Evolutionary conservation across 768 basidiomycete genomes (phyloP), one percentile per base, ranked within the genome.

Genomic region (Phanerochaete carnosa): DNA sequence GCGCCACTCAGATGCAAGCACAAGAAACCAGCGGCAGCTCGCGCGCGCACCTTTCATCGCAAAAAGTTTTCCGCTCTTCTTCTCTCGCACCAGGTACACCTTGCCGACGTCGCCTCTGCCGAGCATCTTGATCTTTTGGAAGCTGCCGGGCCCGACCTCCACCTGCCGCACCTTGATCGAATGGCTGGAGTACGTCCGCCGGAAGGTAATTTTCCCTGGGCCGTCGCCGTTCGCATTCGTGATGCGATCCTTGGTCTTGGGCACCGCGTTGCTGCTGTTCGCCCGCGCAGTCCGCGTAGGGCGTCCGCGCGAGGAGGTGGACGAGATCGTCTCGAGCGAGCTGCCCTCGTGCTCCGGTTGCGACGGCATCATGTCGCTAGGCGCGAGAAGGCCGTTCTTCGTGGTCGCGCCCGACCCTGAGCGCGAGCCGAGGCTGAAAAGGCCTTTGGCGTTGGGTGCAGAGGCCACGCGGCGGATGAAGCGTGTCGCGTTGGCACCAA

Each of bases 31-130:
- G 37, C 63, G 61, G n/a, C n/a, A n/a, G n/a, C n/a, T n/a, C 65
- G 52, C 62, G 66, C 63, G 73, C 83, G 70, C 79, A 94, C 95
- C 95, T 87, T 99, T 99, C 97, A 99, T 99, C 60, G 97, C 97
- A 76, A 88, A 99, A 64, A 98, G 80, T 76, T 96, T 97, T 68
- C 87, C 85, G 52, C 88, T 88, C 83, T 98, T 98, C 86, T 99
- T 98, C 79, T 99, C 97, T 68, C 91, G 85, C 53, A 99, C 97
- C 47, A 99, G 84, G 77, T 98, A 99, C 45, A 99, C 97, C 73
- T 96, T 92, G 22, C 97, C 97, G 50, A 99, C 97, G 75, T 99
- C 97, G 49, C 97, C 97, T 73, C 97, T 94, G 50, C 97, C 97
- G n/a, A 98, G 82, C 83, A 99, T 83, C 78, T 95, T 97, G 77